Base-by-base conservation (phyloP, 2,329 filamentous ascomycete species). In the Mollisiaceae sp. region DNA sequence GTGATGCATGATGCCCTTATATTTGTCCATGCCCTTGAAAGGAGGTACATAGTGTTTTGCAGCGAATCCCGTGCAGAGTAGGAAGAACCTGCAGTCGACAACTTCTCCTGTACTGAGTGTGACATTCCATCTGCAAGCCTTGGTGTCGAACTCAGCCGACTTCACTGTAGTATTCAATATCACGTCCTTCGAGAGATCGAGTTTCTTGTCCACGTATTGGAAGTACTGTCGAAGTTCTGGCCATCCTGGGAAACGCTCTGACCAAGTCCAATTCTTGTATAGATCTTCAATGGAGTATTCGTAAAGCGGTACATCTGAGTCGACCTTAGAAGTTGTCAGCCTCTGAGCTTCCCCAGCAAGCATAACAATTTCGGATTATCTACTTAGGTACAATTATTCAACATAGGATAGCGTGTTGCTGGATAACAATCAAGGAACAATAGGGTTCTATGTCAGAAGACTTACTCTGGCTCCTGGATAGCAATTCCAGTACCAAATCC, bases 211-310 rank as follows among this genome's bases (percentile, higher is more conserved):
- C 20, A 87, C 82, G 59, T 87, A 83, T 18, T 86, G 81, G 71
- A 89, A 89, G 73, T 89, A 89, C 4, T 74, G 72, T 14, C 83
- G 79, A 0, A 89, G 78, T 54, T 89, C 83, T 27, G 79, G 67
- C 27, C 81, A 83, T 12, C 75, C 80, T 0, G 85, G 84, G 59
- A 85, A 87, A 64, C 82, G 82, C 66, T 75, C 80, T 0, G 78
- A 77, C 83, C 85, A 90, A 41, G 79, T 86, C 84, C 85, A 89
- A 4, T 82, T 82, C 74, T 85, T 78, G 73, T 78, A 84, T 1
- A 72, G 20, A 4, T 77, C 75, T 41, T 75, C 71, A 54, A 77
- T 77, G 1, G 79, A 83, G 62, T 83, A 82, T 68, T 87, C 80
- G 62, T 80, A 74, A 59, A 80, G 75, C 59, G 73, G 73, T 0